Conservation (phyloP, 805 yeast species). For the Sungouiozyma intestinalis region DNA sequence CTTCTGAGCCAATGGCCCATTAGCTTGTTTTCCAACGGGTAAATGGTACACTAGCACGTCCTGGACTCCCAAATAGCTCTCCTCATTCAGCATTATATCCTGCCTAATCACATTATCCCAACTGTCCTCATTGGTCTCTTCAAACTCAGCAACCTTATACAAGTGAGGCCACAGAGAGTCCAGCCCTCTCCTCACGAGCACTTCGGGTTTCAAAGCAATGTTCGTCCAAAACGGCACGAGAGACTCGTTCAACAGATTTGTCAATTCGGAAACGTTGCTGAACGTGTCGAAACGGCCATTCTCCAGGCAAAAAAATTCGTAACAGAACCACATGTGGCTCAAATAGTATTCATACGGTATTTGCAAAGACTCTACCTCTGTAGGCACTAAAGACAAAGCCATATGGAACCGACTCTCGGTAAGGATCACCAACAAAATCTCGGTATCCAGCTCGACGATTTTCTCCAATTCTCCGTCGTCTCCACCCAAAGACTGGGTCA, state of each 20-base stretch:
- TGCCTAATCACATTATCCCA: slow-evolving; percentile 24
- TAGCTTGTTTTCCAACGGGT: slow-evolving; percentile 9
- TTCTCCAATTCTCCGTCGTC: slow-evolving; percentile 9
- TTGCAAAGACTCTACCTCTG: slow-evolving; percentile 2
- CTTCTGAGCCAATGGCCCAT: neutral
- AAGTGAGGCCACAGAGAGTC: slow-evolving; percentile 14
- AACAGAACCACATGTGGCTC: slow-evolving; percentile 19
- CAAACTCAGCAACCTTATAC: slow-evolving; percentile 19
- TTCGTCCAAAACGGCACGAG: slow-evolving; percentile 25
- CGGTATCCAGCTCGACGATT: slow-evolving; percentile 25
- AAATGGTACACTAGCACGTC: slow-evolving; percentile 25
- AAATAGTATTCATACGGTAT: slow-evolving; percentile 23
- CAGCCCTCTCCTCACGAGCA: slow-evolving; percentile 17
- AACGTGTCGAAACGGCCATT: slow-evolving; percentile 18
- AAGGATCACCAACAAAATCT: slow-evolving; percentile 17
- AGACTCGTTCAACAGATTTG: slow-evolving; percentile 23
- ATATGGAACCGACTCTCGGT: slow-evolving; percentile 25
- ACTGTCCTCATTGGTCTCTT: neutral
- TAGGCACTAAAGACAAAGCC: slow-evolving; percentile 12
- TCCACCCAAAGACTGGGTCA: slow-evolving; percentile 12
- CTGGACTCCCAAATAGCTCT: slow-evolving; percentile 21
- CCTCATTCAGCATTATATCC: slow-evolving; percentile 19
- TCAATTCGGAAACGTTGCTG: slow-evolving; percentile 17
- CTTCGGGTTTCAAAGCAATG: slow-evolving; percentile 16
- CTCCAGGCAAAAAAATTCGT: slow-evolving; percentile 19